A percentile compares a stretch with the other conserved stretches of the same genome.
Conservation (phyloP, 2,329 filamentous ascomycete genomes). For the Pseudogymnoascus sp. region DNA sequence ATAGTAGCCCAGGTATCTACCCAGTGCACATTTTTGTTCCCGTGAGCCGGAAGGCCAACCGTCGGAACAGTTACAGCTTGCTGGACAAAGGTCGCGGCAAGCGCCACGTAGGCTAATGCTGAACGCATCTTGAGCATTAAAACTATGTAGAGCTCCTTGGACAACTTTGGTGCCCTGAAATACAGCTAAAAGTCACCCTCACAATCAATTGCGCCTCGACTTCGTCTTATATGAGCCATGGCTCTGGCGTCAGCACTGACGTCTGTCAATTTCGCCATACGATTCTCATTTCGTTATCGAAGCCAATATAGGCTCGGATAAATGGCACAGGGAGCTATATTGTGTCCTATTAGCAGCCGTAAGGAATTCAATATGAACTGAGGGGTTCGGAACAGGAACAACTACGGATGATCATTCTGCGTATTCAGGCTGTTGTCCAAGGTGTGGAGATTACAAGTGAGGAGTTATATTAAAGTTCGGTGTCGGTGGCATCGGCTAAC, state of each 20-base stretch:
- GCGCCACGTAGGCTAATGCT: background rate
- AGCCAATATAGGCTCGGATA: background rate
- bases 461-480: constrained; percentile 2
- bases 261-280: background rate
- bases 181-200: background rate
- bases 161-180: background rate
- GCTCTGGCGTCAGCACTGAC: background rate
- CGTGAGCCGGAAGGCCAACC: background rate
- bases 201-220: background rate
- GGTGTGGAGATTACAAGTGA: background rate
- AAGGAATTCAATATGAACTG: background rate
- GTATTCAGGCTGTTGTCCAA: background rate
- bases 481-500: background rate
- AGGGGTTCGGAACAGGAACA: constrained; percentile 5
- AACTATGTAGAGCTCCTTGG: background rate
- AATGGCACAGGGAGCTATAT: background rate
- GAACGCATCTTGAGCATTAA: background rate
- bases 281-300: background rate
- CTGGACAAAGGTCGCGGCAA: background rate
- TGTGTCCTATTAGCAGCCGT: constrained; percentile 5
- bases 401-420: background rate
- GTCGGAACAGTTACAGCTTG: background rate
- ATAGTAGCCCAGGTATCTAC: constrained; percentile 59
- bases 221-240: background rate
- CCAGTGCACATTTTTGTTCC: constrained; percentile 42